Conservation (phyloP, 441 rosid species). For the Pelargonium fulgidum region DNA sequence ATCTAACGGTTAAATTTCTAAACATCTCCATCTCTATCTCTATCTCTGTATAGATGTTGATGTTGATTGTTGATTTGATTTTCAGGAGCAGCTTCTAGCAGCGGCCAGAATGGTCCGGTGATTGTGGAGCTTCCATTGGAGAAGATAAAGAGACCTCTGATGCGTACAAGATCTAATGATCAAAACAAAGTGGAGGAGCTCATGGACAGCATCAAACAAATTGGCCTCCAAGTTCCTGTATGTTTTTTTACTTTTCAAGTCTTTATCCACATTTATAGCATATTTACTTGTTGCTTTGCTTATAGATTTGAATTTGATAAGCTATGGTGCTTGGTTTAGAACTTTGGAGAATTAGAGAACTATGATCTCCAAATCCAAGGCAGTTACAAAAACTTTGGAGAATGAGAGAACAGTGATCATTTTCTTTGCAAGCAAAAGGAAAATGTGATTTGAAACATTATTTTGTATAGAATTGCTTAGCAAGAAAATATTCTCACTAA, state of each 20-base stretch:
- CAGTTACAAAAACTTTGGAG: background rate
- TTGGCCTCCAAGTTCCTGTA: conserved; percentile 96
- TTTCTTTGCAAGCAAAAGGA: background rate
- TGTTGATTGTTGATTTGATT: background rate
- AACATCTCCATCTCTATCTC: background rate
- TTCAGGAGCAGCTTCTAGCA: conserved; percentile 3
- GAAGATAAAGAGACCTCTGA: conserved; percentile 63
- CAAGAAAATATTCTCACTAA: background rate
- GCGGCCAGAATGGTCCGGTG: conserved; percentile 34
- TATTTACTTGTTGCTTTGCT: too few relatives aligned
- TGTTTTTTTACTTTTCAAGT: background rate
- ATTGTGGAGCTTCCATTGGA: conserved; percentile 59
- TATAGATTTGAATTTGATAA: too few relatives aligned
- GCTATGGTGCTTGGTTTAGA: background rate
- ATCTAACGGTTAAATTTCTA: conserved; percentile 41
- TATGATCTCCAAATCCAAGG: background rate
- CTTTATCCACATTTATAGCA: background rate
- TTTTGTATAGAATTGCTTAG: background rate
- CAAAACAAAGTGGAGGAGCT: conserved; percentile 70
- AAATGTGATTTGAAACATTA: background rate
- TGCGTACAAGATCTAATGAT: conserved; percentile 81
- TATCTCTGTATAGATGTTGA: background rate
- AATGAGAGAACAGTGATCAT: background rate
- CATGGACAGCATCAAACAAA: conserved; percentile 70
- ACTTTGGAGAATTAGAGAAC: background rate